Conservation (phyloP, 108 stramenopile species). For the Cylindrotheca closterium region DNA sequence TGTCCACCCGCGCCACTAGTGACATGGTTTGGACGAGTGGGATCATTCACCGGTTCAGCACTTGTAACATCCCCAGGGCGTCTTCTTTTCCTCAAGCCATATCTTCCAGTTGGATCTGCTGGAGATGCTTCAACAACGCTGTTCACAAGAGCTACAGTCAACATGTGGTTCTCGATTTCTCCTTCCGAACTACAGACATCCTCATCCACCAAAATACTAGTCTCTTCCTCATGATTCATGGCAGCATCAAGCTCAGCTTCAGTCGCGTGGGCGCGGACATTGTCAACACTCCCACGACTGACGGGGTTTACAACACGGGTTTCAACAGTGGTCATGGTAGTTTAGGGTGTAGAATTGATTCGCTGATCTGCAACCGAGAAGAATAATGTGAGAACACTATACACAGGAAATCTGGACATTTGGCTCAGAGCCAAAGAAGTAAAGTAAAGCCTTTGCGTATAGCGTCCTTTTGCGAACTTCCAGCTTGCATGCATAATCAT, state of each 20-base stretch:
- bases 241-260: slow-evolving; percentile 19
- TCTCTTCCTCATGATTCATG: slow-evolving; percentile 22
- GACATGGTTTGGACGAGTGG: not conserved
- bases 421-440: no score
- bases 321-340: slow-evolving; percentile 43
- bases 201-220: slow-evolving; percentile 55
- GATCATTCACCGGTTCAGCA: not conserved
- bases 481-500: no score
- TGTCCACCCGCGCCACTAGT: no score
- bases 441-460: no score
- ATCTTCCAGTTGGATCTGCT: slow-evolving; percentile 15
- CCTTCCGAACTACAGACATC: slow-evolving; percentile 62
- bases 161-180: slow-evolving; percentile 49
- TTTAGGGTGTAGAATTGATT: no score
- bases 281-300: slow-evolving; percentile 16
- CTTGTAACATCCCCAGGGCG: slow-evolving; percentile 25
- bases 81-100: slow-evolving; percentile 34
- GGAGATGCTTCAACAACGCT: slow-evolving; percentile 45
- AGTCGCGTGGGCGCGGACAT: slow-evolving; percentile 19
- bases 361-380: no score
- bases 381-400: no score
- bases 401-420: no score
- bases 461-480: no score
- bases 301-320: slow-evolving; percentile 24
- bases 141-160: slow-evolving; percentile 65